Evolutionary conservation across 768 basidiomycete species (phyloP).

Genomic region (Exidia glandulosa): DNA sequence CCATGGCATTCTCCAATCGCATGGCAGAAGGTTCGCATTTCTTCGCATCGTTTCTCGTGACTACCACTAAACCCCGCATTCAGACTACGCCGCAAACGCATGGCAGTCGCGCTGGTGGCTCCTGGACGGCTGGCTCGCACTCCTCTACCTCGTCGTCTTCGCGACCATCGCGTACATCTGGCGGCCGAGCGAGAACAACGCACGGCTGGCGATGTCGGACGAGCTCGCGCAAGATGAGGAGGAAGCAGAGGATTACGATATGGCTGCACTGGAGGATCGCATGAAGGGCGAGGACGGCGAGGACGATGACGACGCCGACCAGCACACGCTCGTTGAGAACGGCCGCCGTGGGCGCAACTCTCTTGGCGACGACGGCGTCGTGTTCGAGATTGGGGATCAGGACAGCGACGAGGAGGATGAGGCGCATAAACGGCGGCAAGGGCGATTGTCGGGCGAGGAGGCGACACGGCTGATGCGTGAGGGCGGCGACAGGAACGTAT

Average conservation of each 20-base stretch:
- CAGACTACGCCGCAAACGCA: slow-evolving; percentile 85
- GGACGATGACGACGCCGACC: slow-evolving; percentile 61
- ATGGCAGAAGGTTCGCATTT: slow-evolving; percentile 77
- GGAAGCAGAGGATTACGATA: slow-evolving; percentile 87
- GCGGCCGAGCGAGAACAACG: slow-evolving; percentile 85
- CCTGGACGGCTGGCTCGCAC: slow-evolving; percentile 85
- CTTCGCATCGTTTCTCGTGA: background rate
- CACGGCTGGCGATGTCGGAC: slow-evolving; percentile 90
- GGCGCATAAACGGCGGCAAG: background rate
- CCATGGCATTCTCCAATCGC: slow-evolving; percentile 83
- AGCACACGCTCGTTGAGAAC: slow-evolving; percentile 60
- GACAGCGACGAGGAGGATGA: slow-evolving; percentile 54
- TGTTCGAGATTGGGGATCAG: slow-evolving; percentile 86
- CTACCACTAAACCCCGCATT: no score
- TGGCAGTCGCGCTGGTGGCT: slow-evolving; percentile 94
- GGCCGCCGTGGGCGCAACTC: slow-evolving; percentile 28
- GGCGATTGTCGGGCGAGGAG: background rate
- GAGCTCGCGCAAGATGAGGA: slow-evolving; percentile 92
- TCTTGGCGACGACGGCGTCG: slow-evolving; percentile 58
- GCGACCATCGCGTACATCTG: slow-evolving; percentile 77
- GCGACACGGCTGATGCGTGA: background rate
- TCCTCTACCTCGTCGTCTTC: slow-evolving; percentile 80
- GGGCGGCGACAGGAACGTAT: no score
- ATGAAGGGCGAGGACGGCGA: slow-evolving; percentile 21
- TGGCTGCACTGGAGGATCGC: slow-evolving; percentile 60